These are phyloP conservation scores for Syncephalastrum monosporum DNA, from an alignment of 371 early-diverging fungal species.

Conservation along the genomic window DNA sequence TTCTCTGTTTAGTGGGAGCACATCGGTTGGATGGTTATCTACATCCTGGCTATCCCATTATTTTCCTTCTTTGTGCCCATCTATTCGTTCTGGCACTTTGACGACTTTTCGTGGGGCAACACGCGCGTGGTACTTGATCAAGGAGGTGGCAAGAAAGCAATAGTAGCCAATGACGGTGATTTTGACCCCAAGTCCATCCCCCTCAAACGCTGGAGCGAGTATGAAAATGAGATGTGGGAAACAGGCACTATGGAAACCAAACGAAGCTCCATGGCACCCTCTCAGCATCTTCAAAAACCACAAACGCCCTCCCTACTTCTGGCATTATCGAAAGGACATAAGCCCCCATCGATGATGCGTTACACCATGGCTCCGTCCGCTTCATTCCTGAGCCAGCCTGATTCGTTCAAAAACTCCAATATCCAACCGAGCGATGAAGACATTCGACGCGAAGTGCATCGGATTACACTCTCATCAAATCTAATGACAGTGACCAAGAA, in stretches of 20 bases:
- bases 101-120: conserved; percentile 97
- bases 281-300: too few relatives aligned
- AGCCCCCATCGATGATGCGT: too few relatives aligned
- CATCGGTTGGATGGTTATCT: conserved; percentile 95
- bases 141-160: conserved; percentile 53
- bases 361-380: too few relatives aligned
- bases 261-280: conserved; percentile 5
- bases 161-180: conserved; percentile 44
- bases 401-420: too few relatives aligned
- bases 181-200: conserved; percentile 52
- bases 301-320: too few relatives aligned
- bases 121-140: conserved; percentile 84
- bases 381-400: too few relatives aligned
- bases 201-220: conserved; percentile 85
- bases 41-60: conserved; percentile 79
- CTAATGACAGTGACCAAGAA: conserved; percentile 82
- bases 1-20: conserved; percentile 69
- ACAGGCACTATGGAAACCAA: conserved; percentile 54
- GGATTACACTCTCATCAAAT: conserved; percentile 75
- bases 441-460: conserved; percentile 70
- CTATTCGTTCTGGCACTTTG: conserved; percentile 95
- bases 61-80: conserved; percentile 80
- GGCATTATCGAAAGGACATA: too few relatives aligned
- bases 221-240: conserved; percentile 69
- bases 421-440: conserved; percentile 62